These are phyloP conservation scores for Paraglomus brasilianum DNA, from an alignment of 192 early-diverging fungal genomes.

Conservation along the genomic window DNA sequence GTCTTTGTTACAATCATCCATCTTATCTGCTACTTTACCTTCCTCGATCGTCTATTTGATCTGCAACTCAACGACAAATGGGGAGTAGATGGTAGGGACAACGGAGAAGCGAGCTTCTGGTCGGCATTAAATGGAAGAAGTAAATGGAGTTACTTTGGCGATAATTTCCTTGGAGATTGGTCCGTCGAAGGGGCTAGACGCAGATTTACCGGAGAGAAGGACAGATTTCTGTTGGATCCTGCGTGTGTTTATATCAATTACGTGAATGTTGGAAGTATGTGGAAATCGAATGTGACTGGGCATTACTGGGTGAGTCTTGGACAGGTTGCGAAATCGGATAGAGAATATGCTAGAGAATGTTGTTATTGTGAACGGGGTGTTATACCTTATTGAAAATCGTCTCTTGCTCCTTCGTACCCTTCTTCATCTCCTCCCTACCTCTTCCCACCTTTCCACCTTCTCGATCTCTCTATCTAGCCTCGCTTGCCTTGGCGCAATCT, in stretches of 20 bases:
- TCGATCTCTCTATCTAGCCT: not conserved
- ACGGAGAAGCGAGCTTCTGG: constrained; percentile 22
- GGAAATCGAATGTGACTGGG: constrained; percentile 25
- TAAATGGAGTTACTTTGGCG: constrained; percentile 14
- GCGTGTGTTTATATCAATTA: constrained; percentile 29
- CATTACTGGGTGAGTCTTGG: constrained; percentile 11
- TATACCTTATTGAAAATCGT: no score
- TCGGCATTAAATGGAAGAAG: constrained; percentile 18
- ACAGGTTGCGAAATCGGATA: not conserved
- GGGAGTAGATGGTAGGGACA: not conserved
- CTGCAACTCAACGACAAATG: constrained; percentile 26
- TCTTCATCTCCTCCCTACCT: no score
- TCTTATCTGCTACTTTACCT: constrained; percentile 22
- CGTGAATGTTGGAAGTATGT: constrained; percentile 1
- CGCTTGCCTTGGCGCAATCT: constrained; percentile 13
- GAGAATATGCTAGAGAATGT: not conserved
- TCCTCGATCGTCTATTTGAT: not conserved
- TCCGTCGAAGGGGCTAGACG: constrained; percentile 27
- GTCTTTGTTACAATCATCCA: constrained; percentile 17
- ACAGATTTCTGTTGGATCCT: constrained; percentile 16
- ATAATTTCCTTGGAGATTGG: constrained; percentile 30
- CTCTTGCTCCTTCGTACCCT: no score
- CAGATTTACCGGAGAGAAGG: constrained; percentile 8
- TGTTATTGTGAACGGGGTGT: not conserved
- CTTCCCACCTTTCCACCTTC: no score